phyloP scores from a whole-genome alignment of 345 rosid species.

The Eucalyptus tenuipes region DNA sequence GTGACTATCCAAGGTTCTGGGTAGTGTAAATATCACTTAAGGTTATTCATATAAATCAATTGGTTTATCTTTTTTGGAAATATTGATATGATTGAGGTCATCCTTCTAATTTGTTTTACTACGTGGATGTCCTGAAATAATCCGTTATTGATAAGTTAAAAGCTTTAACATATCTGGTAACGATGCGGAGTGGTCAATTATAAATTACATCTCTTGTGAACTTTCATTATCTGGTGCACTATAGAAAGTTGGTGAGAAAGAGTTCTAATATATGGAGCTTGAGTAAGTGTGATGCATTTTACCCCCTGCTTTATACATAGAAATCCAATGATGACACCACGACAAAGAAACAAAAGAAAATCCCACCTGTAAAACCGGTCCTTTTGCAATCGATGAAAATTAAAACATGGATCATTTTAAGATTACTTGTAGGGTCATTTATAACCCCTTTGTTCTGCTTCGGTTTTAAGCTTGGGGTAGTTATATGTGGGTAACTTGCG shows the following conservation, averaged over 20 bases:
- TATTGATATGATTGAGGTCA: not conserved
- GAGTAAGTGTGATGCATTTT: not conserved
- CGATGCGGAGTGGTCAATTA: not conserved
- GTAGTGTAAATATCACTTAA: not conserved
- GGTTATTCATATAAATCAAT: not conserved
- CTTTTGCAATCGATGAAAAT: not conserved
- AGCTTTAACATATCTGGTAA: not conserved
- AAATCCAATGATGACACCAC: not conserved
- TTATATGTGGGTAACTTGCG: not conserved
- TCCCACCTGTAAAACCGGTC: not conserved
- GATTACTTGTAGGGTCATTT: not conserved
- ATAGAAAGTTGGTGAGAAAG: not conserved
- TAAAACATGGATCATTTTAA: not conserved
- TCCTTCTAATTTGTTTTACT: not conserved
- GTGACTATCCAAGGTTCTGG: not conserved
- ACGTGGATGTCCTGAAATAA: not conserved
- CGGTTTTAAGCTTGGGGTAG: not conserved
- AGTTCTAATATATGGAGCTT: not conserved
- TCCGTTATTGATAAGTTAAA: not conserved
- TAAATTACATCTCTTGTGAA: not conserved
- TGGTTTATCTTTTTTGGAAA: not conserved
- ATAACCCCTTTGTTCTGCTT: not conserved
- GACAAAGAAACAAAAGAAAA: not conserved
- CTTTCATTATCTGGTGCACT: not conserved
- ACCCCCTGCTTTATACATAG: not conserved